Conservation (phyloP, 108 stramenopile species). For the Asterionellopsis glacialis region DNA sequence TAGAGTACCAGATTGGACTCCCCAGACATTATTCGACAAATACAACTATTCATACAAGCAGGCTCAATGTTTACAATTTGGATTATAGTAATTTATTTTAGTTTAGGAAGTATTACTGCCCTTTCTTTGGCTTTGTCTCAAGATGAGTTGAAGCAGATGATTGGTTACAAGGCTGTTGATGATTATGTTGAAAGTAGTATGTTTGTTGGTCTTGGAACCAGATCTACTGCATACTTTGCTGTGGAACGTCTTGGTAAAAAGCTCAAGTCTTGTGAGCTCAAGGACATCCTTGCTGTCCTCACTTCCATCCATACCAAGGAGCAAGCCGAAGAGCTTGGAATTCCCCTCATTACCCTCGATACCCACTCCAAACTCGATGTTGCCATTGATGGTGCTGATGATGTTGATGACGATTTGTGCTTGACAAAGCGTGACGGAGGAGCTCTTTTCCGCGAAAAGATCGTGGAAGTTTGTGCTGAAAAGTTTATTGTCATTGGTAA, state of each 20-base stretch:
- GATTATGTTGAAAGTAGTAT: constrained; percentile 92
- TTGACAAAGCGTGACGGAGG: constrained; percentile 99
- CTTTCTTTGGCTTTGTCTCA: constrained; percentile 39
- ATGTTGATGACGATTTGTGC: constrained; percentile 93
- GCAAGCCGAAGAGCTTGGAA: constrained; percentile 86
- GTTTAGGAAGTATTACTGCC: constrained; percentile 9
- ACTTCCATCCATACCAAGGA: constrained; percentile 97
- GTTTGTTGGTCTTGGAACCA: constrained; percentile 99
- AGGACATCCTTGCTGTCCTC: constrained; percentile 95
- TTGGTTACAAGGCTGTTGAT: constrained; percentile 90
- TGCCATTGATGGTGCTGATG: constrained; percentile 98
- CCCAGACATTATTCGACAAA: no score
- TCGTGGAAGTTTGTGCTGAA: constrained; percentile 86
- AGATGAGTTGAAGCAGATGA: constrained; percentile 87
- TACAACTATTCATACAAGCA: no score
- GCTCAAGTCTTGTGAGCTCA: constrained; percentile 87
- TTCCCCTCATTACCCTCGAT: constrained; percentile 94
- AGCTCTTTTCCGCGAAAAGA: constrained; percentile 94
- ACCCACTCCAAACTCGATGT: constrained; percentile 95
- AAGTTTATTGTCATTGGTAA: constrained; percentile 86
- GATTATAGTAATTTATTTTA: no score
- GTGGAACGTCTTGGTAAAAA: constrained; percentile 95
- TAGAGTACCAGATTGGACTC: no score
- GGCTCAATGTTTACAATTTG: no score
- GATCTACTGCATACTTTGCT: constrained; percentile 97